Evolutionary conservation across 2,329 filamentous ascomycete species (phyloP).

Genomic region (Cadophora luteo-olivacea): DNA sequence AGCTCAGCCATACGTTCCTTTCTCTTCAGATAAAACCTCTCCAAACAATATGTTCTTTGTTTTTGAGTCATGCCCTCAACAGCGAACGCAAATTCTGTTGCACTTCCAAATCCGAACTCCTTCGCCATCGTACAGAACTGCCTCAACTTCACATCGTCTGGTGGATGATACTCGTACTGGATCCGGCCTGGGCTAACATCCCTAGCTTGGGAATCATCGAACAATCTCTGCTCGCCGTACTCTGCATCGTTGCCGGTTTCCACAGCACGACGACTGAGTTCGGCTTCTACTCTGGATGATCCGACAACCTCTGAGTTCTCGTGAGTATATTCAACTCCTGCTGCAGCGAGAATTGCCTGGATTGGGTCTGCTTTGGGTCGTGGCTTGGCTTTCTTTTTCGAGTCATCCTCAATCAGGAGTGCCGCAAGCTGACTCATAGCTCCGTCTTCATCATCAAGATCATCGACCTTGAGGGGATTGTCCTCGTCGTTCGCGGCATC

Average conservation of each 20-base stretch:
- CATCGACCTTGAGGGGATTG: conserved; percentile 47
- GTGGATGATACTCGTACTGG: conserved; percentile 60
- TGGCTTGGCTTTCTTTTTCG: conserved; percentile 50
- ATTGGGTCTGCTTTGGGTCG: conserved; percentile 70
- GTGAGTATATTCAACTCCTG: conserved; percentile 93
- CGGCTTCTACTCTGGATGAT: conserved; percentile 87
- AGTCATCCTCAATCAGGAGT: conserved; percentile 57
- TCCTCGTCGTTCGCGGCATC: conserved; percentile 63
- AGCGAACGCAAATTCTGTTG: conserved; percentile 84
- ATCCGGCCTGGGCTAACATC: conserved; percentile 36
- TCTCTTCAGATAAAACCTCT: conserved; percentile 78
- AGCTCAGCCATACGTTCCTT: conserved; percentile 37
- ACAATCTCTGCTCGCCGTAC: conserved; percentile 60
- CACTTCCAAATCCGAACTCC: conserved; percentile 76
- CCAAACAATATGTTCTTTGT: conserved; percentile 77
- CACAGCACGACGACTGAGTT: conserved; percentile 75
- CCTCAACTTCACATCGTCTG: conserved; percentile 73
- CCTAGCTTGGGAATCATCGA: conserved; percentile 55
- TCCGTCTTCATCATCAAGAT: conserved; percentile 60
- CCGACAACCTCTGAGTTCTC: conserved; percentile 96
- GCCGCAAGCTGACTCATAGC: conserved; percentile 77
- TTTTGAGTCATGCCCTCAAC: conserved; percentile 92
- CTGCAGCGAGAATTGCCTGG: conserved; percentile 85
- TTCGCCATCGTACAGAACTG: conserved; percentile 93
- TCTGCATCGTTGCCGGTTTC: conserved; percentile 50